Evolutionary conservation across 768 basidiomycete species (phyloP).

Genomic region (Podaxis rugospora): DNA sequence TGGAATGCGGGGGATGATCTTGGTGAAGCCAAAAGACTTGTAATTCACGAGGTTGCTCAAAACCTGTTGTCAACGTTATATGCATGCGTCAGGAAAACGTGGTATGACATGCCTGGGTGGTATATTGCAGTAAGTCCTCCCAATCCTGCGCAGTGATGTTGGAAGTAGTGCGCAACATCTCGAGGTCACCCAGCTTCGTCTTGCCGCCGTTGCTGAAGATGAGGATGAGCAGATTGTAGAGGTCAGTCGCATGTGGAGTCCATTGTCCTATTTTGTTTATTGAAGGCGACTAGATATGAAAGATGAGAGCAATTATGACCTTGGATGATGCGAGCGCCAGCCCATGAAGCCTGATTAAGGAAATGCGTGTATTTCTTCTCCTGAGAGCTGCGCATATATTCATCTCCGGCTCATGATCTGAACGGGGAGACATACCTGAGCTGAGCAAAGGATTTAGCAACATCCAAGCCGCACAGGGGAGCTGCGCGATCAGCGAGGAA

Average conservation of each 20-base stretch:
- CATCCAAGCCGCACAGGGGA: conserved; percentile 72
- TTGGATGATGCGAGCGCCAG: conserved; percentile 79
- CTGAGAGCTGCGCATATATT: conserved; percentile 41
- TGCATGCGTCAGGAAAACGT: not conserved
- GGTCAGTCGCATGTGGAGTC: conserved; percentile 63
- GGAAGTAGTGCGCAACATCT: conserved; percentile 45
- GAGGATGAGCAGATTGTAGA: conserved; percentile 69
- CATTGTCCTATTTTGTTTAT: conserved; percentile 55
- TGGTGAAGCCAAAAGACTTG: conserved; percentile 80
- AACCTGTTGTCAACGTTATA: conserved; percentile 26
- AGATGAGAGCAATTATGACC: conserved; percentile 18
- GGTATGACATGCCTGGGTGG: conserved; percentile 51
- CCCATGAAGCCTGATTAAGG: conserved; percentile 72
- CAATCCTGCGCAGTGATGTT: conserved; percentile 58
- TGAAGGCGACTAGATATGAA: not conserved
- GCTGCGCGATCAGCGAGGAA: conserved; percentile 73
- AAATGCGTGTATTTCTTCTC: conserved; percentile 82
- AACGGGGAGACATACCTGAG: conserved; percentile 41
- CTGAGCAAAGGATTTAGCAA: conserved; percentile 64
- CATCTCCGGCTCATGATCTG: not conserved
- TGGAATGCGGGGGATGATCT: conserved; percentile 73
- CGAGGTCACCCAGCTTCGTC: conserved; percentile 49
- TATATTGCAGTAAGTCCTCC: conserved; percentile 67
- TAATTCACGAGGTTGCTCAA: conserved; percentile 70
- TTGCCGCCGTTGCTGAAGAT: conserved; percentile 57